Base-by-base conservation (phyloP, 2,329 filamentous ascomycete species). In the Ambrosiella xylebori region DNA sequence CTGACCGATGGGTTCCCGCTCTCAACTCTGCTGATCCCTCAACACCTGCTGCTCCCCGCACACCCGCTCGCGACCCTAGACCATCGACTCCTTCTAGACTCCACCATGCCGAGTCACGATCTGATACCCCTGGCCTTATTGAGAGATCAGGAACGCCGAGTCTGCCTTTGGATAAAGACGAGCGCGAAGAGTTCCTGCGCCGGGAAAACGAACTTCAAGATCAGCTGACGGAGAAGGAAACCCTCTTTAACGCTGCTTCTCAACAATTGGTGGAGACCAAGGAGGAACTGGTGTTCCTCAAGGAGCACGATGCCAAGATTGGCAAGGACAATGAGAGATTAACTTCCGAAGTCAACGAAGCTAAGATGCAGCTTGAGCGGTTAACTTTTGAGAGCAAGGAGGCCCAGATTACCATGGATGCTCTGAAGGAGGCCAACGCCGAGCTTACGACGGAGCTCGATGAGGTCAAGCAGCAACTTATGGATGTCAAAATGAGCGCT, bases 181-280 rank as follows among this genome's bases (percentile, higher is more conserved):
- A 98, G 71, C 84, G 89, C 61, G 93, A 98, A 66, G 93, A 98
- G 68, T 98, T 97, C 66, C 71, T 98, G 63, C 81, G 88, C 65
- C 82, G 93, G 58, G 93, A 98, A 69, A 98, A 98, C 65, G 93
- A 98, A 68, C 78, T 98, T 47, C 93, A 97, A 69, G 93, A 98
- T 68, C 91, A 97, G 72, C 79, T 98, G 57, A 84, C 93, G 1
- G 93, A 98, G 71, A 93, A 84, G 71, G 93, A 98, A 70, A 84
- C 85, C 2, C 82, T 85, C 63, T 83, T 94, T 47, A 82, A 83
- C 7, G 78, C 84, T 36, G 81, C 84, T 0, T 91, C 97, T 69
- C 86, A 93, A 70, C 81, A 80, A 61, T 75, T 96, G 47, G 81
- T 81, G 60, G 87, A 94, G 64, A 84, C 84, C 37, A 90, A 88